Base-by-base conservation (phyloP, 495 filamentous ascomycete species). In the Aspergillus carlsbadensis region DNA sequence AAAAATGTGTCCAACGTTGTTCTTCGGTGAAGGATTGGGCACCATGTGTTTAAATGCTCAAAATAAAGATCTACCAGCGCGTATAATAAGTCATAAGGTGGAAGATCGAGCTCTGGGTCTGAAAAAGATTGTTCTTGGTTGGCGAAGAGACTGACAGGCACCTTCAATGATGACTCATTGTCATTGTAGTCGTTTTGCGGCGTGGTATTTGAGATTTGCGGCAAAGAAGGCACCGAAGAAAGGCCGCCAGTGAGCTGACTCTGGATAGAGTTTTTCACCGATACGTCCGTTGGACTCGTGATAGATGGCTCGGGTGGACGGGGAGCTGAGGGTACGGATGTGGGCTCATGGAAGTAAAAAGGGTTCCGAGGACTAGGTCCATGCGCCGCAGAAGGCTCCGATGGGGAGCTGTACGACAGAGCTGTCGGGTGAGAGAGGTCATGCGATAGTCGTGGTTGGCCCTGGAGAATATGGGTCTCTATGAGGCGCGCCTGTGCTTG, bases 31-130 rank as follows among this genome's bases (percentile, higher is more conserved):
- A 96, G 76, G 18, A 96, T 93, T 0, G 91, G 91, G 71, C 89
- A 95, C 87, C 90, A 95, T 0, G 89, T 88, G 65, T 95, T 92
- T 66, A 96, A 84, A 58, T 94, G 88, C 60, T 93, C 89, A 68
- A 96, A 96, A 68, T 92, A 96, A 2, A 95, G 76, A 64, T 95
- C 89, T 6, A 89, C 87, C 21, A 96, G 72, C 2, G 87, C 84
- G 59, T 90, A 94, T 6, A 95, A 70, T 17, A 96, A 68, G 68
- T 93, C 89, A 56, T 95, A 92, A 6, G 91, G 90, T 1, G 91
- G 91, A 15, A 95, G 81, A 56, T 91, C 88, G 45, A 88, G 78
- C 59, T 92, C 89, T 5, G 84, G 79, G 72, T 74, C 65, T 67
- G 79, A 59, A 10, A 77, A 57, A 5, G 72, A 75, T 47, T 73